These are phyloP conservation scores for Aurinia saxatilis DNA, from an alignment of 345 rosid genomes.

Conservation along the genomic window DNA sequence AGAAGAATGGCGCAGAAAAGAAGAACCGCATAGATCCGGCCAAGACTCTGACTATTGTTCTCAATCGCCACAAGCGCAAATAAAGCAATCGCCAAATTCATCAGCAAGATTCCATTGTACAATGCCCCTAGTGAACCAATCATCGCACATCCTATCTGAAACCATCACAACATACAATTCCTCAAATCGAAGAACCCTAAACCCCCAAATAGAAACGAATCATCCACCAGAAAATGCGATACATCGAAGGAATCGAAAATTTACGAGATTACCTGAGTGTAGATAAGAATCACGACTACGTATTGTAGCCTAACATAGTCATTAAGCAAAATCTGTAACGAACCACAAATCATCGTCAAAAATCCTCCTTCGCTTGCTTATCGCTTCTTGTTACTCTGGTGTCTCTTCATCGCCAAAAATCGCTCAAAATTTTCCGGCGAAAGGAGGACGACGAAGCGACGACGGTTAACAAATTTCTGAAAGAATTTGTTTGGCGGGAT, in stretches of 20 bases:
- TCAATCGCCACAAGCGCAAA: conserved; percentile 81
- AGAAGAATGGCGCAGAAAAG: conserved; percentile 57
- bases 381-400: not conserved
- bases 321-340: conserved; percentile 48
- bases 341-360: conserved; percentile 31
- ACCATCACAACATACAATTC: not conserved
- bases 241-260: not conserved
- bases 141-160: conserved; percentile 66
- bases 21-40: conserved; percentile 68
- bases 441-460: not conserved
- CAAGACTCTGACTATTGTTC: conserved; percentile 66
- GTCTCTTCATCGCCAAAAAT: conserved; percentile 4
- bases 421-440: not conserved
- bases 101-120: conserved; percentile 65
- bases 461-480: not conserved
- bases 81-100: conserved; percentile 60
- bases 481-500: conserved; percentile 28
- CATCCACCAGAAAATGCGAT: not conserved
- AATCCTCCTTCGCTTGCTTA: conserved; percentile 13
- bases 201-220: not conserved
- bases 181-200: conserved; percentile 16
- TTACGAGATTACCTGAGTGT: conserved; percentile 50
- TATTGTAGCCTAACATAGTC: conserved; percentile 69
- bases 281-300: conserved; percentile 63
- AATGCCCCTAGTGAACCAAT: conserved; percentile 80